These are phyloP conservation scores for Rhynchosporium secalis DNA, from an alignment of 2,329 filamentous ascomycete genomes.

Conservation along the genomic window DNA sequence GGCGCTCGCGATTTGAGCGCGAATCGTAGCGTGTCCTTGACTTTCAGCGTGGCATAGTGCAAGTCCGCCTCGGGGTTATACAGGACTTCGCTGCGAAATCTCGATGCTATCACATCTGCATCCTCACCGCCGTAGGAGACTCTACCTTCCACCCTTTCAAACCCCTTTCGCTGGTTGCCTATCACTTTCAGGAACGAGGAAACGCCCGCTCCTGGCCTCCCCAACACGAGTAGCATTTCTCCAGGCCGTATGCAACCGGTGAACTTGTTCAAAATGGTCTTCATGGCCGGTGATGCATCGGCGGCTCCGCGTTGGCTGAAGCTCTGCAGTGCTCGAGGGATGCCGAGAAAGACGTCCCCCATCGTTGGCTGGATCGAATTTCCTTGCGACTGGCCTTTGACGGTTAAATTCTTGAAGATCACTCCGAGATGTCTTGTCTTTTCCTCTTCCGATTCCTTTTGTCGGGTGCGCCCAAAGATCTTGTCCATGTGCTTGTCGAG, in stretches of 20 bases:
- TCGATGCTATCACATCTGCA: constrained; percentile 42
- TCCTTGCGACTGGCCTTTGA: constrained; percentile 5
- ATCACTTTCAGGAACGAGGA: constrained; percentile 70
- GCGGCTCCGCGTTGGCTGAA: not conserved
- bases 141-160: constrained; percentile 56
- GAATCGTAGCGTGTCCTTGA: constrained; percentile 51
- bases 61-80: constrained; percentile 52
- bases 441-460: constrained; percentile 2
- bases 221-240: constrained; percentile 71
- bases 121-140: constrained; percentile 52
- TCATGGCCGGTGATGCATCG: constrained; percentile 30
- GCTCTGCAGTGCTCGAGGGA: not conserved
- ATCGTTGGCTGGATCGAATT: constrained; percentile 1
- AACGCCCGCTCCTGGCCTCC: constrained; percentile 67
- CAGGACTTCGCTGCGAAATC: constrained; percentile 55
- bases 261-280: constrained; percentile 62
- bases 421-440: constrained; percentile 1
- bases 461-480: constrained; percentile 2
- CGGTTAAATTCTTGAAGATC: constrained; percentile 2
- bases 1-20: constrained; percentile 57
- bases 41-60: constrained; percentile 49
- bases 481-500: constrained; percentile 3
- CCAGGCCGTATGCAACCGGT: constrained; percentile 70
- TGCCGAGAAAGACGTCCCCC: not conserved
- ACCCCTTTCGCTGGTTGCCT: constrained; percentile 62